Percentiles rank a stretch among this genome's conserved stretches.
Conservation (phyloP, 208 protist genomes). For the Herpetomonas tarakana region DNA sequence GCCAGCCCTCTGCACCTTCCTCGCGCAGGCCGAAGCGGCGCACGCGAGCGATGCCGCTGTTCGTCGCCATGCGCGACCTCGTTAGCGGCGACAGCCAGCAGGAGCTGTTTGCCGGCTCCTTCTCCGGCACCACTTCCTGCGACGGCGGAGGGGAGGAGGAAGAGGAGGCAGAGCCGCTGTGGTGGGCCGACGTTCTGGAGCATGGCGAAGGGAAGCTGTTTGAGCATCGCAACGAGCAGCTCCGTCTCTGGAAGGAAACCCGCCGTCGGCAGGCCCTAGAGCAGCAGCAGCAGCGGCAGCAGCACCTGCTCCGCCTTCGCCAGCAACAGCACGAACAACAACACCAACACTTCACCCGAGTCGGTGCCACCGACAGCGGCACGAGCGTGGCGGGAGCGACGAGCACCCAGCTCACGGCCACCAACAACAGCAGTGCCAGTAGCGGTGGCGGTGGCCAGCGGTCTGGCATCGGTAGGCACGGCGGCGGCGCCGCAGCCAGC, state of each 20-base stretch:
- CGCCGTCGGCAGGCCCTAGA: slow-evolving; percentile 16
- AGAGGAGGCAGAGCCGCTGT: slow-evolving; percentile 39
- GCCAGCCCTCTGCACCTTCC: too few species aligned
- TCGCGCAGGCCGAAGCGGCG: not conserved
- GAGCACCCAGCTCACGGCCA: not conserved
- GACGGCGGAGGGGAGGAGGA: not conserved
- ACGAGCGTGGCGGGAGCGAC: not conserved
- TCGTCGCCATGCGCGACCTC: not conserved
- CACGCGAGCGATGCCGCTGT: not conserved
- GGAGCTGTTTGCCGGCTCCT: not conserved
- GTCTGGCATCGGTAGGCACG: not conserved
- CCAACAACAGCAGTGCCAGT: not conserved
- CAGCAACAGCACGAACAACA: slow-evolving; percentile 14
- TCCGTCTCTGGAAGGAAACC: slow-evolving; percentile 7
- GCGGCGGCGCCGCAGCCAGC: slow-evolving; percentile 2
- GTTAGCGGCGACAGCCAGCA: not conserved
- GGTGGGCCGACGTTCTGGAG: slow-evolving; percentile 50
- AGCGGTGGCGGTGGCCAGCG: not conserved
- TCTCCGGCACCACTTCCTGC: not conserved
- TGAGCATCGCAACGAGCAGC: not conserved
- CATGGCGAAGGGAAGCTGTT: slow-evolving; percentile 21
- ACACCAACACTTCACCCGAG: slow-evolving; percentile 4
- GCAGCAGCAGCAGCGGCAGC: slow-evolving; percentile 12
- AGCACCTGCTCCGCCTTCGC: slow-evolving; percentile 7
- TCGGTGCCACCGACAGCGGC: not conserved